Evolutionary conservation across 768 basidiomycete genomes (phyloP).

Genomic region (Pisolithus tinctorius): DNA sequence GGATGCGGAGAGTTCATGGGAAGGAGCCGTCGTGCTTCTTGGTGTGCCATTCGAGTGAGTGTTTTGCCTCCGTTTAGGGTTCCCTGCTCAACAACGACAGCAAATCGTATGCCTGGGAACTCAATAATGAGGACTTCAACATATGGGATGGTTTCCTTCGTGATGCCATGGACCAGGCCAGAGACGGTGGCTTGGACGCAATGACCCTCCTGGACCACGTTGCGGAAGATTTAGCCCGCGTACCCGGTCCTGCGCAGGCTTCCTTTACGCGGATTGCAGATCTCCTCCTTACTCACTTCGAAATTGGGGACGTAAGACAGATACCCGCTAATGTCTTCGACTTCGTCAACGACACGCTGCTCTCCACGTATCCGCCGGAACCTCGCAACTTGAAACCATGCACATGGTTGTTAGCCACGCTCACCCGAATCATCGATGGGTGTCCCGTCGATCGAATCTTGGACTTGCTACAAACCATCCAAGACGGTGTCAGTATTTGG

Average conservation of each 20-base stretch:
- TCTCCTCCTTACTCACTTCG: conserved; percentile 48
- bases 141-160: conserved; percentile 56
- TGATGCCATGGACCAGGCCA: conserved; percentile 45
- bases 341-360: conserved; percentile 54
- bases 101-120: conserved; percentile 42
- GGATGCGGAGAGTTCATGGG: conserved; percentile 42
- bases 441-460: conserved; percentile 46
- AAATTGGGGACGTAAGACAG: conserved; percentile 42
- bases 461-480: conserved; percentile 39
- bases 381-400: conserved; percentile 45
- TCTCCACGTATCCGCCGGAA: conserved; percentile 60
- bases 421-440: conserved; percentile 46
- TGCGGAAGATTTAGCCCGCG: conserved; percentile 38
- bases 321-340: conserved; percentile 50
- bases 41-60: conserved; percentile 60
- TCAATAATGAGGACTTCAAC: conserved; percentile 45
- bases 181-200: conserved; percentile 54
- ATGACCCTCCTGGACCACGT: conserved; percentile 49
- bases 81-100: conserved; percentile 18
- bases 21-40: conserved; percentile 44
- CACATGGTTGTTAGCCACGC: conserved; percentile 56
- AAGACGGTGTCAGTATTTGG: conserved; percentile 57
- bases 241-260: conserved; percentile 32
- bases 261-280: conserved; percentile 55
- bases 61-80: conserved; percentile 4